phyloP scores from a whole-genome alignment of 2,329 filamentous ascomycete genomes.

The Colletotrichum scovillei region DNA sequence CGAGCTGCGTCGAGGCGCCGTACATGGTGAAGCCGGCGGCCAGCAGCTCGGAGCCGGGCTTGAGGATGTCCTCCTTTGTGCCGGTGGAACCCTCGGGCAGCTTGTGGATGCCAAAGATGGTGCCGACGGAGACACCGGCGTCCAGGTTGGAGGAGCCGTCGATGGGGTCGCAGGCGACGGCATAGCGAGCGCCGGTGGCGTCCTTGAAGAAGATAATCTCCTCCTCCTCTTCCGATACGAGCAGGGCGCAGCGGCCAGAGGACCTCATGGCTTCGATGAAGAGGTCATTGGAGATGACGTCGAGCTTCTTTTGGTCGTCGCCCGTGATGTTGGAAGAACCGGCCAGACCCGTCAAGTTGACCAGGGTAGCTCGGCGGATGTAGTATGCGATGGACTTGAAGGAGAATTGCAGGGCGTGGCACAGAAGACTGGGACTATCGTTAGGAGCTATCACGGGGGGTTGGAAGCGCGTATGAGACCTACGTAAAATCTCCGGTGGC shows the following conservation, averaged over 20 bases:
- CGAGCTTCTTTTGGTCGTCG: constrained; percentile 99
- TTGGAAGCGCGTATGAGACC: constrained; percentile 45
- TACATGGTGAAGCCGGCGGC: constrained; percentile 99
- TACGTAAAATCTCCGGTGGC: constrained; percentile 99
- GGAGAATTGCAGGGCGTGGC: constrained; percentile 97
- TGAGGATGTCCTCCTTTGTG: constrained; percentile 86
- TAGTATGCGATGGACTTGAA: constrained; percentile 99
- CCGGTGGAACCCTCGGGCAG: constrained; percentile 80
- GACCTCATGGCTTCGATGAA: constrained; percentile 96
- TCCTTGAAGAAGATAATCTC: constrained; percentile 88
- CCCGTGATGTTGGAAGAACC: constrained; percentile 95
- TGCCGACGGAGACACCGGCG: constrained; percentile 96
- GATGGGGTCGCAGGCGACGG: constrained; percentile 96
- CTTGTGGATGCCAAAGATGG: constrained; percentile 96
- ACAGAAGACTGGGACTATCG: constrained; percentile 75
- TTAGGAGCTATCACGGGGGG: neutral
- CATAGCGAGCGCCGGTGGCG: constrained; percentile 83
- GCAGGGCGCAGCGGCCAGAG: constrained; percentile 87
- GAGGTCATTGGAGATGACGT: constrained; percentile 98
- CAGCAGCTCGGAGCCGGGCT: constrained; percentile 89
- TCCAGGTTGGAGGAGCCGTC: constrained; percentile 98
- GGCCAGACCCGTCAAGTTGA: constrained; percentile 95
- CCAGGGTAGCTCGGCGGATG: constrained; percentile 93
- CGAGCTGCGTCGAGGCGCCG: constrained; percentile 93
- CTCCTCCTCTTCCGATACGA: constrained; percentile 99